These are phyloP conservation scores for Terfezia boudieri DNA, from an alignment of 495 filamentous ascomycete species.

Conservation along the genomic window DNA sequence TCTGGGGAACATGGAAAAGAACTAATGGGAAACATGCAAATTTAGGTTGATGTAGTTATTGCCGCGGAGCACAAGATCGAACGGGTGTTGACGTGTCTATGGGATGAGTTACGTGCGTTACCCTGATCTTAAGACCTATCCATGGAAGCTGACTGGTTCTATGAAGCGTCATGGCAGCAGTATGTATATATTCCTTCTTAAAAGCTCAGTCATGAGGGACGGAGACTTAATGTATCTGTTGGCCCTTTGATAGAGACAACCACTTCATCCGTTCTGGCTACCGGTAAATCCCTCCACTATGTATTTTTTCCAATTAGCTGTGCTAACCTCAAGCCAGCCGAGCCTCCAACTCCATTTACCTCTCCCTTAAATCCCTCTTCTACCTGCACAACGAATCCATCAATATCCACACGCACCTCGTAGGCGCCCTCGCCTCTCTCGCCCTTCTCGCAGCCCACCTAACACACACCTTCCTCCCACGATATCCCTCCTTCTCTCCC, in stretches of 20 bases:
- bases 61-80: neutral
- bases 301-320: neutral
- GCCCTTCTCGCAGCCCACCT: conserved; percentile 21
- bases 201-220: neutral
- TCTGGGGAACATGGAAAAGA: too few relatives aligned
- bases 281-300: conserved; percentile 19
- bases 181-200: conserved; percentile 2
- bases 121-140: too few relatives aligned
- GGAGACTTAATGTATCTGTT: neutral
- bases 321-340: conserved; percentile 18
- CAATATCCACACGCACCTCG: conserved; percentile 78
- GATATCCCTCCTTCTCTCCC: conserved; percentile 39
- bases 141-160: too few relatives aligned
- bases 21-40: too few relatives aligned
- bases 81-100: neutral
- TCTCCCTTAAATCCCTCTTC: conserved; percentile 39
- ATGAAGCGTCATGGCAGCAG: conserved; percentile 11
- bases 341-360: conserved; percentile 38
- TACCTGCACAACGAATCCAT: conserved; percentile 90
- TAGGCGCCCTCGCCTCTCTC: conserved; percentile 34
- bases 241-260: conserved; percentile 31
- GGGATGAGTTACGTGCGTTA: neutral
- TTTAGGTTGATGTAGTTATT: too few relatives aligned
- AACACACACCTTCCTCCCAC: conserved; percentile 32
- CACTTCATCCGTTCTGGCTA: conserved; percentile 53